phyloP scores from a whole-genome alignment of 306 rosid genomes.

The Rubus idaeus region DNA sequence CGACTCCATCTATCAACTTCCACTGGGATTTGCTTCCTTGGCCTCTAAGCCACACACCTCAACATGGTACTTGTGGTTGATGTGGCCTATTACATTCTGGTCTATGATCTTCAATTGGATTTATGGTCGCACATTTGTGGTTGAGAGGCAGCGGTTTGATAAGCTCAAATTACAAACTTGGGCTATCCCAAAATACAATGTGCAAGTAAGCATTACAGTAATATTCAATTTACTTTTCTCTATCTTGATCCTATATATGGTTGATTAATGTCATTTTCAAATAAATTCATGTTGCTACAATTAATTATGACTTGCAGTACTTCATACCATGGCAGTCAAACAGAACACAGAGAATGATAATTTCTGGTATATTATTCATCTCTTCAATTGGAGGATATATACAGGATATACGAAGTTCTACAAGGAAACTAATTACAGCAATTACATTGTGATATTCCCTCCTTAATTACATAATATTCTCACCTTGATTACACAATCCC shows the following conservation, averaged over 20 bases:
- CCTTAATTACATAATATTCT: no score
- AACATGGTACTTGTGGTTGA: constrained; percentile 47
- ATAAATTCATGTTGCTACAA: no score
- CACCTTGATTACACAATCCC: no score
- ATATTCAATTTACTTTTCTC: no score
- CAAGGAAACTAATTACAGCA: no score
- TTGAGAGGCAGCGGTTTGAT: constrained; percentile 46
- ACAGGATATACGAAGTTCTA: no score
- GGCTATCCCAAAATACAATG: constrained; percentile 53
- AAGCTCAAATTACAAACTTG: constrained; percentile 61
- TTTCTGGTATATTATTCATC: no score
- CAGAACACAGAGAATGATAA: no score
- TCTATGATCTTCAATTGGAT: constrained; percentile 44
- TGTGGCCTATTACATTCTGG: constrained; percentile 65
- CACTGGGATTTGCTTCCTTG: constrained; percentile 49
- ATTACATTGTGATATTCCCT: no score
- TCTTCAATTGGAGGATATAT: no score
- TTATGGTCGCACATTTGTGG: constrained; percentile 39
- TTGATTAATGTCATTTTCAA: no score
- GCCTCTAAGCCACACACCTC: constrained; percentile 58
- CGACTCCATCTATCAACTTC: constrained; percentile 52
- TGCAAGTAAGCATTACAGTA: constrained; percentile 40
- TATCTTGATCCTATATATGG: no score
- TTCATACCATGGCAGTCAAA: constrained; percentile 28
- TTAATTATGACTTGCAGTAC: constrained; percentile 22